phyloP scores from a whole-genome alignment of 495 filamentous ascomycete species.

The Hyaloscypha hepaticicola region DNA sequence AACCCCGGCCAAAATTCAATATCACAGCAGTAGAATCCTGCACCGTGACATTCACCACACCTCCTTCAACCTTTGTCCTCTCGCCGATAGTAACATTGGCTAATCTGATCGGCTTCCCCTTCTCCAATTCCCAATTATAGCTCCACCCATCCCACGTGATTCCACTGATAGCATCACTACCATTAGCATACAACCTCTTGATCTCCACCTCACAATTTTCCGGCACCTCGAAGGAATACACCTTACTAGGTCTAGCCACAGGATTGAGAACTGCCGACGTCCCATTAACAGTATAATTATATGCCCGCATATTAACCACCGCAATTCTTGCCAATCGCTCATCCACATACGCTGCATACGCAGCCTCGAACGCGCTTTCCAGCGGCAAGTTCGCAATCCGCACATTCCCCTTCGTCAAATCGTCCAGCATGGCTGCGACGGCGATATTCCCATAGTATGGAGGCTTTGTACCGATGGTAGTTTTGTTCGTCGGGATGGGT shows the following conservation, averaged over 20 bases:
- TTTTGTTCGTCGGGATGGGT: conserved; percentile 52
- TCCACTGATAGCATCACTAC: conserved; percentile 61
- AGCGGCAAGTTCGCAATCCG: conserved; percentile 46
- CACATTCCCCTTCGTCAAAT: conserved; percentile 32
- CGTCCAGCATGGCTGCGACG: conserved; percentile 55
- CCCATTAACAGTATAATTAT: conserved; percentile 56
- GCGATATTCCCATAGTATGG: conserved; percentile 67
- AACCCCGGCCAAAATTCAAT: conserved; percentile 21
- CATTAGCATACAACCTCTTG: conserved; percentile 54
- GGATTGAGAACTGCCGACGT: conserved; percentile 32
- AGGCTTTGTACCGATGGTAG: conserved; percentile 58
- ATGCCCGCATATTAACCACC: conserved; percentile 58
- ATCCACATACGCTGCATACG: conserved; percentile 59
- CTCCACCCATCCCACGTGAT: conserved; percentile 62
- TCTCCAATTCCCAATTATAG: conserved; percentile 60
- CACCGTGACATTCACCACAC: conserved; percentile 21
- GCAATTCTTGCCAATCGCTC: conserved; percentile 47
- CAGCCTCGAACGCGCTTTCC: conserved; percentile 45
- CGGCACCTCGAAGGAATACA: conserved; percentile 44
- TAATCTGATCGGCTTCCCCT: conserved; percentile 55
- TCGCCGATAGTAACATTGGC: conserved; percentile 58
- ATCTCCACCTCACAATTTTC: conserved; percentile 35
- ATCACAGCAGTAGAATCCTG: conserved; percentile 27
- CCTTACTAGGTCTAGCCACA: conserved; percentile 34
- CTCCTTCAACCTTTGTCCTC: conserved; percentile 30